A percentile compares a stretch with the other conserved stretches of the same genome.
Conservation (phyloP, 169 alveolate species). For the Fabrea salina region DNA sequence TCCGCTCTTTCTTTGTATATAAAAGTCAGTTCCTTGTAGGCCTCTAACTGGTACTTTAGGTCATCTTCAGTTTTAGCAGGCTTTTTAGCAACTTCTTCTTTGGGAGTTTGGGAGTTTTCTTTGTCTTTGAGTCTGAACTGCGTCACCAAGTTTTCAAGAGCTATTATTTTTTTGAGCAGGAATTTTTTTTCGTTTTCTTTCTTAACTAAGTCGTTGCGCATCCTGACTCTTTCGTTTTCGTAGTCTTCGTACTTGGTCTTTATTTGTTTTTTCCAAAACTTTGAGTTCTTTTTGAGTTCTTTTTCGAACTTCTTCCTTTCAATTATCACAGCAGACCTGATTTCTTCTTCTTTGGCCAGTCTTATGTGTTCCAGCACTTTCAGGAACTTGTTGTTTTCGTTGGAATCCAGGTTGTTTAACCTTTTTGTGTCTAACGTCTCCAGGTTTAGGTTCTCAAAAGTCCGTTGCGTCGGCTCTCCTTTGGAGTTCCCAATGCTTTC, state of each 20-base stretch:
- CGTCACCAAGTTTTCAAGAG: background rate
- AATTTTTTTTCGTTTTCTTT: background rate
- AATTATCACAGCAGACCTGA: background rate
- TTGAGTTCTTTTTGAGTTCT: background rate
- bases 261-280: background rate
- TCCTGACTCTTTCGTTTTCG: background rate
- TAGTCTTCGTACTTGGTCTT: background rate
- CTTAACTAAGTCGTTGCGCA: background rate
- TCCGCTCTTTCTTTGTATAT: background rate
- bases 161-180: background rate
- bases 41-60: slow-evolving; percentile 4
- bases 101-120: background rate
- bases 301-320: background rate
- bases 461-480: no score
- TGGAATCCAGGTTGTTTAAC: no score
- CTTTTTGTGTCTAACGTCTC: no score
- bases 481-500: no score
- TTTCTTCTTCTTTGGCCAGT: background rate
- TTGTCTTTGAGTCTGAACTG: no score
- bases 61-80: background rate
- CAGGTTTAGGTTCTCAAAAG: no score
- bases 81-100: background rate
- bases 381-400: no score
- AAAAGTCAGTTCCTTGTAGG: background rate
- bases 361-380: no score